phyloP scores from a whole-genome alignment of 1,284 basidiomycete species.

The Retiboletus flavoniger region DNA sequence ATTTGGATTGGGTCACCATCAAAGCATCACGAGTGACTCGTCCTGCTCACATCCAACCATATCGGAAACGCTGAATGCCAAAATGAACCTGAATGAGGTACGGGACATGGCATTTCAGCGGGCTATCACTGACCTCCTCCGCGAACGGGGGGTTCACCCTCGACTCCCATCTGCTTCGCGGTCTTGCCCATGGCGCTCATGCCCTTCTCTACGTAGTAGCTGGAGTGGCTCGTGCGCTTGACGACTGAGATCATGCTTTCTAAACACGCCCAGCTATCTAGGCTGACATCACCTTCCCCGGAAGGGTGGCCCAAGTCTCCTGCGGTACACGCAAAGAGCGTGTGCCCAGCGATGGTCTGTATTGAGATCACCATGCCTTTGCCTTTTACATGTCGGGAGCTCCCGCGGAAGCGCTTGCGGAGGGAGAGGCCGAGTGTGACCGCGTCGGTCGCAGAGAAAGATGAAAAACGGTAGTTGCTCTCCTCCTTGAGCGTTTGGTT shows the following conservation, averaged over 20 bases:
- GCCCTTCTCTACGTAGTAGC: slow-evolving; percentile 79
- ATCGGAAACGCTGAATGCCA: slow-evolving; percentile 67
- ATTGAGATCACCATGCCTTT: slow-evolving; percentile 77
- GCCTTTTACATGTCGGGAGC: slow-evolving; percentile 66
- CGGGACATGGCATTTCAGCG: background rate
- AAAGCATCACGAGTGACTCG: background rate
- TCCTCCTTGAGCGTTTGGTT: slow-evolving; percentile 69
- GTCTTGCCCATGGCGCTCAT: slow-evolving; percentile 79
- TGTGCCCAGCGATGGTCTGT: slow-evolving; percentile 74
- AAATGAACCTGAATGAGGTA: slow-evolving; percentile 6
- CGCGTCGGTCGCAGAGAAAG: slow-evolving; percentile 73
- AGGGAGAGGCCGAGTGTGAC: slow-evolving; percentile 77
- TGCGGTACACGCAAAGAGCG: slow-evolving; percentile 76
- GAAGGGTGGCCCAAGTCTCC: slow-evolving; percentile 66
- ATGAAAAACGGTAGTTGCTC: slow-evolving; percentile 61
- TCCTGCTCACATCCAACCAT: slow-evolving; percentile 65
- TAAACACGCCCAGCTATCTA: slow-evolving; percentile 74
- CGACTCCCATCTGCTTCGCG: slow-evolving; percentile 64
- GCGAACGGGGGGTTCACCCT: slow-evolving; percentile 59
- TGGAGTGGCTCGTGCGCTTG: slow-evolving; percentile 76
- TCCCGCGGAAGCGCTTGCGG: slow-evolving; percentile 75
- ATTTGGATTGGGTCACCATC: slow-evolving; percentile 5
- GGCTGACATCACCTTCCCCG: slow-evolving; percentile 69
- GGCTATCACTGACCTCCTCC: slow-evolving; percentile 63
- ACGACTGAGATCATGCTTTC: slow-evolving; percentile 79